phyloP scores from a whole-genome alignment of 306 rosid species.

The Castanopsis chinensis region DNA sequence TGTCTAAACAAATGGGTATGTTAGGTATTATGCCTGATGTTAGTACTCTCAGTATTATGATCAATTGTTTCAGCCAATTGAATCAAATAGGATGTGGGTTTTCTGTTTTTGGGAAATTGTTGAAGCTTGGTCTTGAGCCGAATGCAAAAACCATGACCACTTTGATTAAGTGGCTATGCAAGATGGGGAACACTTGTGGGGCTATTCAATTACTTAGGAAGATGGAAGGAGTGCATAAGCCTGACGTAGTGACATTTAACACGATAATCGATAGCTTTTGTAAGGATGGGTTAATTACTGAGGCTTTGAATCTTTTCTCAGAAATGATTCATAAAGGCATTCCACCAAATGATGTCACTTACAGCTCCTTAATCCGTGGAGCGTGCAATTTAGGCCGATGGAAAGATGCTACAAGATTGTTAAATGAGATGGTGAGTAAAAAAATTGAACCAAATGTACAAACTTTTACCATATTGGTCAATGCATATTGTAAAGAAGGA shows the following conservation, averaged over 20 bases:
- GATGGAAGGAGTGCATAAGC: background rate
- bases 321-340: slow-evolving; percentile 22
- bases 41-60: background rate
- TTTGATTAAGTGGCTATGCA: background rate
- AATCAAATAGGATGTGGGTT: background rate
- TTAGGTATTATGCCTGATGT: background rate
- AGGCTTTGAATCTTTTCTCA: slow-evolving; percentile 22
- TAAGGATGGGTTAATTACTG: slow-evolving; percentile 24
- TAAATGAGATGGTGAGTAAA: slow-evolving; percentile 31
- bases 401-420: slow-evolving; percentile 27
- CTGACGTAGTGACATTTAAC: slow-evolving; percentile 24
- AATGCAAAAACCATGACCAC: background rate
- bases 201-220: too few relatives aligned
- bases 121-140: background rate
- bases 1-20: too few relatives aligned
- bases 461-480: slow-evolving; percentile 29
- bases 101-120: background rate
- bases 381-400: slow-evolving; percentile 20
- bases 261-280: slow-evolving; percentile 35
- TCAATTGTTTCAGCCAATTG: background rate
- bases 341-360: slow-evolving; percentile 26
- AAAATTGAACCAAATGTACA: slow-evolving; percentile 24
- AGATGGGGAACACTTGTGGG: too few relatives aligned
- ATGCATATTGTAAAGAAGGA: slow-evolving; percentile 34
- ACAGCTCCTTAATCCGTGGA: slow-evolving; percentile 36